These are phyloP conservation scores for Cladosporium sp. DNA, from an alignment of 2,329 filamentous ascomycete genomes.

Conservation along the genomic window DNA sequence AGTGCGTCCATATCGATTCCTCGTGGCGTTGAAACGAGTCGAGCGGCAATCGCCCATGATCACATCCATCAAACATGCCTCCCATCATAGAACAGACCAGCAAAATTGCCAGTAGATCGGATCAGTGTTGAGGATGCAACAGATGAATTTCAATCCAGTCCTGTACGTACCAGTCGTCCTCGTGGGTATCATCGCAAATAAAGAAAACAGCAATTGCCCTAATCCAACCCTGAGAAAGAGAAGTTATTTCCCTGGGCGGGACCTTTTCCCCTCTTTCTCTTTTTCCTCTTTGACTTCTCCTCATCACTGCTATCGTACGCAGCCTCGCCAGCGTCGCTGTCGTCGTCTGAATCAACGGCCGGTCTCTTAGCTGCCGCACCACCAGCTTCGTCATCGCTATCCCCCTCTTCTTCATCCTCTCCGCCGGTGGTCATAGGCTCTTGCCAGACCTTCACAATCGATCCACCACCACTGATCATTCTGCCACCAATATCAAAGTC, in stretches of 20 bases:
- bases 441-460: constrained; percentile 84
- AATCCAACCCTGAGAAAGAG: constrained; percentile 30
- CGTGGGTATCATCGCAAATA: constrained; percentile 12
- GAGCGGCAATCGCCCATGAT: too few species aligned
- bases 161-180: constrained; percentile 2
- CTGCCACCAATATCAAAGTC: constrained; percentile 81
- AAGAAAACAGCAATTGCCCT: not conserved
- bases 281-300: constrained; percentile 41
- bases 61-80: too few species aligned
- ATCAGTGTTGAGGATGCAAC: too few species aligned
- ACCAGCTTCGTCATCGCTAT: constrained; percentile 26
- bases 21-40: too few species aligned
- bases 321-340: constrained; percentile 30
- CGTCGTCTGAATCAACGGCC: constrained; percentile 47
- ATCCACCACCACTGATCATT: constrained; percentile 85
- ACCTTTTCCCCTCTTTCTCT: constrained; percentile 35
- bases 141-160: too few species aligned
- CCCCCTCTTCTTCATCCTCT: constrained; percentile 48
- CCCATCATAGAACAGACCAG: too few species aligned
- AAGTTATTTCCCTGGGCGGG: constrained; percentile 21
- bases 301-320: constrained; percentile 42
- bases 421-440: constrained; percentile 58
- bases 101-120: too few species aligned
- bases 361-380: constrained; percentile 35
- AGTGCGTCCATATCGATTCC: too few species aligned